Evolutionary conservation across 2,329 filamentous ascomycete species (phyloP).

Genomic region (Epichloe amarillans): DNA sequence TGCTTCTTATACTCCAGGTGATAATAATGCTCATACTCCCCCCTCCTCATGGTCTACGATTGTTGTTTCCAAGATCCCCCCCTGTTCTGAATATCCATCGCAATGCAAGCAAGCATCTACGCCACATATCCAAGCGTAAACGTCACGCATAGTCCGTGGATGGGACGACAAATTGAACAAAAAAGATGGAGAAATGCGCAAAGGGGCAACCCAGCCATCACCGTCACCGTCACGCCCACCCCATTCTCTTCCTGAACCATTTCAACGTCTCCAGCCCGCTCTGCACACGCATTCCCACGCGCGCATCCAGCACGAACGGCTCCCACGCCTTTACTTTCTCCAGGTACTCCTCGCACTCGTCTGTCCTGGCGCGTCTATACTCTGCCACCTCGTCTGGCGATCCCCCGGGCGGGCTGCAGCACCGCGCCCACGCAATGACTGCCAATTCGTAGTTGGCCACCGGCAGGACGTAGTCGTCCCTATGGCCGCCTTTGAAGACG

Average conservation of each 20-base stretch:
- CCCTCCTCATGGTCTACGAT: no score
- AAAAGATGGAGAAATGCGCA: no score
- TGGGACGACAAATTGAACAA: no score
- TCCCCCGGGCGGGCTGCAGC: conserved; percentile 25
- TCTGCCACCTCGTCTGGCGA: conserved; percentile 18
- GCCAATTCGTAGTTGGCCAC: conserved; percentile 79
- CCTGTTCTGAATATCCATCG: no score
- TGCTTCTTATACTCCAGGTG: no score
- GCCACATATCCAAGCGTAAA: no score
- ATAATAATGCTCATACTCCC: no score
- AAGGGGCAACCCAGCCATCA: background rate
- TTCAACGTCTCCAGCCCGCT: conserved; percentile 53
- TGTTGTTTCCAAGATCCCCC: no score
- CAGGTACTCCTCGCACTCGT: conserved; percentile 51
- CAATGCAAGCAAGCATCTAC: no score
- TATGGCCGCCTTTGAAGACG: conserved; percentile 43
- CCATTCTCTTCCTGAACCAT: conserved; percentile 36
- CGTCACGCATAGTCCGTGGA: no score
- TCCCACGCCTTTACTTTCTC: conserved; percentile 60
- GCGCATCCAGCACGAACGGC: conserved; percentile 56
- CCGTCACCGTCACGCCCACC: conserved; percentile 11
- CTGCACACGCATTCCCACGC: conserved; percentile 60
- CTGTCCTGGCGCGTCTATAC: conserved; percentile 34
- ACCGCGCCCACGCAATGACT: conserved; percentile 65
- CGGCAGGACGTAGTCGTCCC: conserved; percentile 59